Evolutionary conservation across 2,329 filamentous ascomycete genomes (phyloP).

Genomic region (Xylaria sp.): DNA sequence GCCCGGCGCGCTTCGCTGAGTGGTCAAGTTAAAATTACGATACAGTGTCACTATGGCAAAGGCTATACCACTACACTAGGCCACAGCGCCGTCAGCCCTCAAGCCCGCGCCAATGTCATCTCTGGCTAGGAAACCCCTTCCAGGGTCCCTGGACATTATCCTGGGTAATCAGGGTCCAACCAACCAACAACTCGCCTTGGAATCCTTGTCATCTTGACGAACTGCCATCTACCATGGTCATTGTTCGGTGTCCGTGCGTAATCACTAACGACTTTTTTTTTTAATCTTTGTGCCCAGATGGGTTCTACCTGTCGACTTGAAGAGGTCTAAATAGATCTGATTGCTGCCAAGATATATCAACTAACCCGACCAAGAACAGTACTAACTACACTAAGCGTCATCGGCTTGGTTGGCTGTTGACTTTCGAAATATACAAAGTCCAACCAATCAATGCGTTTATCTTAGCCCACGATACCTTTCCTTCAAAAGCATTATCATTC

Average conservation of each 20-base stretch:
- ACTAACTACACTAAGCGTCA: neutral
- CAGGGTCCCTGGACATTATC: constrained; percentile 7
- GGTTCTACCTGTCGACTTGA: neutral
- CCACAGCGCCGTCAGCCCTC: constrained; percentile 17
- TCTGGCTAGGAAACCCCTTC: constrained; percentile 23
- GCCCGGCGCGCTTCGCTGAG: constrained; percentile 26
- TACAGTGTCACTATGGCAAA: neutral
- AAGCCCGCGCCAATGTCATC: constrained; percentile 15
- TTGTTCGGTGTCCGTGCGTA: constrained; percentile 20
- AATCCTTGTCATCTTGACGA: constrained; percentile 27
- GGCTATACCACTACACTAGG: constrained; percentile 1
- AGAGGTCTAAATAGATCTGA: too few species aligned
- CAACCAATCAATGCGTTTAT: neutral
- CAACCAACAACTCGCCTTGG: constrained; percentile 8
- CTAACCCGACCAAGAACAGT: too few species aligned
- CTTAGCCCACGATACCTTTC: neutral
- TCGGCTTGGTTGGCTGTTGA: neutral
- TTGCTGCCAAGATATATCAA: too few species aligned
- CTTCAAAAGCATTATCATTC: too few species aligned
- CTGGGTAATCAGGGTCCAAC: constrained; percentile 26
- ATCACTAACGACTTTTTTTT: neutral
- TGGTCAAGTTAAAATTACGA: constrained; percentile 32
- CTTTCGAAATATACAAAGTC: neutral
- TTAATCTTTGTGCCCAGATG: neutral
- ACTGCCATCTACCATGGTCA: constrained; percentile 3